Evolutionary conservation across 2,329 filamentous ascomycete genomes (phyloP), one percentile per base, ranked within the genome.

Genomic region (Botrytis aclada): DNA sequence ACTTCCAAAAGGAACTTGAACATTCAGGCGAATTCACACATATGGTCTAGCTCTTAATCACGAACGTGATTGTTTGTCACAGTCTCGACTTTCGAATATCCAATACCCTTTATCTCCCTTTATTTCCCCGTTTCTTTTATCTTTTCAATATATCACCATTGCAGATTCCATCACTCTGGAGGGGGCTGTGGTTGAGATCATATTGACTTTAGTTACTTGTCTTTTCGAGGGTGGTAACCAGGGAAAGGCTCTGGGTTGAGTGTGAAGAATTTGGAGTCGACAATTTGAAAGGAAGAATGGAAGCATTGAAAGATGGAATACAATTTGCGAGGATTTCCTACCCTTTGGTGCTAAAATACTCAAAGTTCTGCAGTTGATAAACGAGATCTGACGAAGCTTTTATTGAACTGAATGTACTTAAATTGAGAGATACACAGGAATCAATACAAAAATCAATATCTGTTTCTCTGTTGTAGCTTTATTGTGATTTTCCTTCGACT

Each of bases 11-110:
- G 41, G 73, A 76, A 47, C 73, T 74, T 39, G 70, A 67, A 32
- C 73, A 76, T n/a, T 75, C 51, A 37, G 71, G 54, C 4, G 74
- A 77, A n/a, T 79, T 79, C 72, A 78, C 76, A 72, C 72, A 71
- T 14, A 76, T 70, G n/a, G 51, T 65, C 12, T 76, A 63, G 32
- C 70, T 70, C 32, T 41, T 69, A n/a, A 43, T 56, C 25, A 41
- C 7, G 47, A n/a, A 43, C 20, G 29, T 32, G 6, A 14, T 22
- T n/a, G 47, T 16, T 69, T 9, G 39, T 56, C 5, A 41, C 39
- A 69, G 5, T 29, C 18, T 41, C 34, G n/a, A 56, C 10, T 51
- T 56, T 56, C 32, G 10, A 69, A 32, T 41, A 32, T 25, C 10
- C 47, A n/a, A 29, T 56, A 37, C 45, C 39, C 29, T 16, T 41